phyloP scores from a whole-genome alignment of 352 stramenopile genomes.

The Blastocystis sp. region DNA sequence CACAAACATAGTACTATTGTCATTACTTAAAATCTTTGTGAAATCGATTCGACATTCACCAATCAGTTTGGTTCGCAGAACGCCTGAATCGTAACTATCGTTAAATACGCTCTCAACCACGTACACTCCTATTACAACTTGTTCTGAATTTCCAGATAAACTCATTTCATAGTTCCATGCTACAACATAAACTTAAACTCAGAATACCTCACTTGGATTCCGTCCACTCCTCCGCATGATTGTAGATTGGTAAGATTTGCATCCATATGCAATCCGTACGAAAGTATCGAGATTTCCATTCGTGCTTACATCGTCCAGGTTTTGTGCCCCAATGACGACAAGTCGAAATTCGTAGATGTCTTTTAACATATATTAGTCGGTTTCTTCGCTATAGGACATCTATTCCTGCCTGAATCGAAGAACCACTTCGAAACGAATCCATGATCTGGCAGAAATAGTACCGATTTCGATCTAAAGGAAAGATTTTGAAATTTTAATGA shows the following conservation, averaged over 20 bases:
- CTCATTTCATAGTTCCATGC: slow-evolving; percentile 14
- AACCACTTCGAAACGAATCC: neutral
- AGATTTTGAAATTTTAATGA: neutral
- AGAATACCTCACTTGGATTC: neutral
- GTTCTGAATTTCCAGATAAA: neutral
- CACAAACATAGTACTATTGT: neutral
- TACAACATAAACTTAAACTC: neutral
- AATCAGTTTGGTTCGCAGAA: neutral
- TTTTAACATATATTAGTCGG: neutral
- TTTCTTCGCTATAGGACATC: neutral
- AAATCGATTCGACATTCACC: slow-evolving; percentile 3
- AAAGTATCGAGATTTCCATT: slow-evolving; percentile 20
- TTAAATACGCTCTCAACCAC: neutral
- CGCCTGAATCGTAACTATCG: neutral
- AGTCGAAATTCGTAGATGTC: neutral
- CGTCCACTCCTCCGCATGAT: neutral
- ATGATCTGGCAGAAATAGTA: neutral
- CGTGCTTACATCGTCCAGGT: neutral
- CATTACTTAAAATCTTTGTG: neutral
- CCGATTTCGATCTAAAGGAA: neutral
- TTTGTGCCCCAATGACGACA: neutral
- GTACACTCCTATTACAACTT: neutral
- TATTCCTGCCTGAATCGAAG: neutral
- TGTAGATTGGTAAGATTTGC: slow-evolving; percentile 15
- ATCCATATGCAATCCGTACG: neutral